These are phyloP conservation scores for Metschnikowia koreensis DNA, from an alignment of 805 yeast species.

Conservation along the genomic window DNA sequence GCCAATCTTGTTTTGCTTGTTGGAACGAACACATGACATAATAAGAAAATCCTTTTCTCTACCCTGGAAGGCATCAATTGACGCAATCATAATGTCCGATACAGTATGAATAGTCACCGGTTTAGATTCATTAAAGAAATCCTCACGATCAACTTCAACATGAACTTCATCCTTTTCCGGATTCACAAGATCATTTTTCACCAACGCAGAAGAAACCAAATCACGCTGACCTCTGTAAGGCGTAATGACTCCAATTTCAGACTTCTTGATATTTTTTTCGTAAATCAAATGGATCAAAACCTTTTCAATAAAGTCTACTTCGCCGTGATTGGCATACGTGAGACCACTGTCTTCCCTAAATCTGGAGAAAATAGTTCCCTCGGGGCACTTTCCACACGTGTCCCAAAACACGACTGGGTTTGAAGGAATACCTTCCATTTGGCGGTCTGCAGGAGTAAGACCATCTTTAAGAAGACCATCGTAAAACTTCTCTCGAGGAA, in stretches of 20 bases:
- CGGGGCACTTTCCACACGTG: conserved; percentile 48
- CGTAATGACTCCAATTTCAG: conserved; percentile 60
- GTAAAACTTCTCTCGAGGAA: conserved; percentile 54
- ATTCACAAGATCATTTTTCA: conserved; percentile 52
- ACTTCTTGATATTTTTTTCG: conserved; percentile 49
- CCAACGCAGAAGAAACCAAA: conserved; percentile 49
- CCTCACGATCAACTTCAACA: conserved; percentile 61
- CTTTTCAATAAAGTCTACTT: conserved; percentile 47
- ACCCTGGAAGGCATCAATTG: conserved; percentile 59
- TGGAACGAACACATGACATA: conserved; percentile 60
- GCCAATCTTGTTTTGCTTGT: conserved; percentile 71
- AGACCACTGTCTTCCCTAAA: conserved; percentile 51
- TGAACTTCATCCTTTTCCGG: conserved; percentile 48
- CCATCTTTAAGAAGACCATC: conserved; percentile 54
- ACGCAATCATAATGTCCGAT: conserved; percentile 43
- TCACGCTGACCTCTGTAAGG: conserved; percentile 79
- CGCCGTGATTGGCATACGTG: conserved; percentile 58
- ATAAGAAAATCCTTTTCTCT: conserved; percentile 54
- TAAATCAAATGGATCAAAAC: conserved; percentile 49
- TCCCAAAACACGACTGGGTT: conserved; percentile 63
- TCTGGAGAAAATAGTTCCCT: conserved; percentile 48
- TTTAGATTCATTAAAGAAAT: conserved; percentile 45
- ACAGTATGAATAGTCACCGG: conserved; percentile 50
- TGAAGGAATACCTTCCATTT: conserved; percentile 41
- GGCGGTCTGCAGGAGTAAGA: conserved; percentile 51